Conservation (phyloP, 306 rosid species). For the Vicia faba region DNA sequence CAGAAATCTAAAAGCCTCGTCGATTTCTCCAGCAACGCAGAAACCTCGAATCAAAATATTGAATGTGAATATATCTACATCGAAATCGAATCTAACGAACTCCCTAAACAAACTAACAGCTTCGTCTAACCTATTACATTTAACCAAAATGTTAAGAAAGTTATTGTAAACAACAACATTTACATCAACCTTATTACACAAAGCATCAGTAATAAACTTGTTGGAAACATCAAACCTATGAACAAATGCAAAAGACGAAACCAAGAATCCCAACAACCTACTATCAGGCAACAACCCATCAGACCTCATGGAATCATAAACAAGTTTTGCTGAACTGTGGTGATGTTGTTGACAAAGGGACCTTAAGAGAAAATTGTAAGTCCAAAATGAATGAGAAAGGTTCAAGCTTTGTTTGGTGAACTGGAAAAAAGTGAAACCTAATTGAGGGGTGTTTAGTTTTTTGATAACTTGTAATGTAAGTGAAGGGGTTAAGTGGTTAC, state of each 20-base stretch:
- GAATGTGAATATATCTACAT: slow-evolving; percentile 62
- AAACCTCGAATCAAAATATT: slow-evolving; percentile 76
- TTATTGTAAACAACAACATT: slow-evolving; percentile 59
- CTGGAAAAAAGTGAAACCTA: slow-evolving; percentile 68
- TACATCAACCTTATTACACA: slow-evolving; percentile 44
- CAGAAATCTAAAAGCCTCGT: slow-evolving; percentile 62
- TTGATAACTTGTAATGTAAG: slow-evolving; percentile 68
- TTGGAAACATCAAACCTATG: slow-evolving; percentile 58
- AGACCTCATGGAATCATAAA: slow-evolving; percentile 69
- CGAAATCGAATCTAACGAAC: slow-evolving; percentile 44
- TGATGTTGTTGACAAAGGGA: slow-evolving; percentile 71
- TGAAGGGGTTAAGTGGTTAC: slow-evolving; percentile 60
- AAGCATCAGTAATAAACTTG: slow-evolving; percentile 55
- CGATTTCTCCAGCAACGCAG: slow-evolving; percentile 54
- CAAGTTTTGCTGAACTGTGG: slow-evolving; percentile 57
- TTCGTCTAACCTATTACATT: slow-evolving; percentile 52
- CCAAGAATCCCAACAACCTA: slow-evolving; percentile 58
- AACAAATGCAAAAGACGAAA: slow-evolving; percentile 59
- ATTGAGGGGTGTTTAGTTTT: slow-evolving; percentile 56
- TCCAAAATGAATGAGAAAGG: slow-evolving; percentile 50
- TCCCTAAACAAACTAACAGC: slow-evolving; percentile 69
- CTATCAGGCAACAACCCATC: slow-evolving; percentile 69
- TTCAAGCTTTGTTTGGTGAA: slow-evolving; percentile 57
- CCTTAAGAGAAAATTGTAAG: slow-evolving; percentile 67
- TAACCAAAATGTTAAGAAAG: slow-evolving; percentile 60